Percentiles rank a stretch among this genome's conserved stretches.
These are phyloP conservation scores for Candida silvatica DNA, from an alignment of 805 yeast genomes.

Conservation along the genomic window DNA sequence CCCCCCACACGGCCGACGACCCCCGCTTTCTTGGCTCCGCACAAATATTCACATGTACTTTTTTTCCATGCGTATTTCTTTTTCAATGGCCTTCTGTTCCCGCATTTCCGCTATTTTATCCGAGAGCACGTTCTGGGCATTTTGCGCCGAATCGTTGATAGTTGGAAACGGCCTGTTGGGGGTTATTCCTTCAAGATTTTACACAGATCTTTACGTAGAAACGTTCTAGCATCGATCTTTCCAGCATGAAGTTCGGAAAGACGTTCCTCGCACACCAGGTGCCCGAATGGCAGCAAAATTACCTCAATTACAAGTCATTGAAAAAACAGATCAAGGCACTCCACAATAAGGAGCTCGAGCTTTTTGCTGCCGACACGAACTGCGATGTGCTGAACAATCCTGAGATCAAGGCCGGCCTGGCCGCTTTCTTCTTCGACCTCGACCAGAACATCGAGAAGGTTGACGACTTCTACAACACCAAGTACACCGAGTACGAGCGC, in stretches of 20 bases:
- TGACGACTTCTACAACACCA: slow-evolving; percentile 67
- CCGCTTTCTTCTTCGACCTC: slow-evolving; percentile 66
- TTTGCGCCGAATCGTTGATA: too few relatives aligned
- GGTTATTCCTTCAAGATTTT: too few relatives aligned
- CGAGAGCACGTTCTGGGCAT: too few relatives aligned
- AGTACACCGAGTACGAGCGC: slow-evolving; percentile 65
- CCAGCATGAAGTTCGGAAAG: slow-evolving; percentile 83
- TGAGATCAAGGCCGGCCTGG: slow-evolving; percentile 38
- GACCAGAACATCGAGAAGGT: slow-evolving; percentile 80
- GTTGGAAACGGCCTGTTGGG: too few relatives aligned
- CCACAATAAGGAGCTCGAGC: slow-evolving; percentile 31
- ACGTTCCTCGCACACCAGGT: slow-evolving; percentile 77
- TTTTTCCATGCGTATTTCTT: too few relatives aligned
- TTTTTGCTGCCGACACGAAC: slow-evolving; percentile 14
- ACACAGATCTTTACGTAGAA: too few relatives aligned
- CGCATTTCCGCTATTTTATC: too few relatives aligned
- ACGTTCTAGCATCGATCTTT: background rate
- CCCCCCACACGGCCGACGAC: too few relatives aligned
- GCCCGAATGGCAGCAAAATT: slow-evolving; percentile 84
- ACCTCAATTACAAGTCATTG: slow-evolving; percentile 78
- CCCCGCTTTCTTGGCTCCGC: too few relatives aligned
- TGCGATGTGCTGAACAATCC: slow-evolving; percentile 29
- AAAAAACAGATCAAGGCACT: slow-evolving; percentile 73
- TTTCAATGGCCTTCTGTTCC: too few relatives aligned
- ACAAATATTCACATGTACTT: too few relatives aligned